Percentiles rank a stretch among this genome's conserved stretches.
Evolutionary conservation across 2,329 filamentous ascomycete genomes (phyloP).

Genomic region (Paracorniculantispora psalliotae): DNA sequence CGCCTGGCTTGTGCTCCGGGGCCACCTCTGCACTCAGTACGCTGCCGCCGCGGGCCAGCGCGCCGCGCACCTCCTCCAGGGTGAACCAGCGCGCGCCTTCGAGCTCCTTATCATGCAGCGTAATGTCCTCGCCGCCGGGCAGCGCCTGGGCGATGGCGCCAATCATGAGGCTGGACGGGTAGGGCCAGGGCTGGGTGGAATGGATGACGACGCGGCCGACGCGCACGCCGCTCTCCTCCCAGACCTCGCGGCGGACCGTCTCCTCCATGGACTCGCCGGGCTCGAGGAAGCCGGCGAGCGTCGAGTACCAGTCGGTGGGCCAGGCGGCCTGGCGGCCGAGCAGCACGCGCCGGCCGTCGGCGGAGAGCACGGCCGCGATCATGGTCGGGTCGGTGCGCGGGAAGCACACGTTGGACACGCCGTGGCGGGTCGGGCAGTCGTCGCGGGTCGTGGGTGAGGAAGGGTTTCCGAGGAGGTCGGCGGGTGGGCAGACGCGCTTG

Average conservation of each 20-base stretch:
- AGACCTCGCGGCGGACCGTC: constrained; percentile 76
- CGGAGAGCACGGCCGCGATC: constrained; percentile 86
- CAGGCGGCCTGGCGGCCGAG: constrained; percentile 82
- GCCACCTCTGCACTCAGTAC: constrained; percentile 60
- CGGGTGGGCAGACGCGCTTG: constrained; percentile 73
- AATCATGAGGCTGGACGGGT: constrained; percentile 80
- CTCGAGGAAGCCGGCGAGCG: constrained; percentile 81
- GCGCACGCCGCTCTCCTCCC: constrained; percentile 76
- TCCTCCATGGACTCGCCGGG: constrained; percentile 82
- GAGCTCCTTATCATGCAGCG: constrained; percentile 85
- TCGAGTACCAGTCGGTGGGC: constrained; percentile 82
- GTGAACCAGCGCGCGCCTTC: constrained; percentile 86
- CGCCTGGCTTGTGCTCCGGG: constrained; percentile 68
- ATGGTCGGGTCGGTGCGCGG: constrained; percentile 91
- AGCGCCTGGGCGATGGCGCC: constrained; percentile 82
- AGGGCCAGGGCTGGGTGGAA: constrained; percentile 83
- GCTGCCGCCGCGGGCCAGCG: constrained; percentile 60
- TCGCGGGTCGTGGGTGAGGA: constrained; percentile 47
- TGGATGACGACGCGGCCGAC: constrained; percentile 77
- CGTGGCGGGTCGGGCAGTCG: constrained; percentile 75
- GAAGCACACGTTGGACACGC: constrained; percentile 86
- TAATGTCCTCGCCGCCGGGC: constrained; percentile 71
- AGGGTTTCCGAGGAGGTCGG: constrained; percentile 50
- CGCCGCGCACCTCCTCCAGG: constrained; percentile 73
- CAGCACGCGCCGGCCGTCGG: constrained; percentile 70